Percentiles rank a stretch among this genome's conserved stretches.
Evolutionary conservation across 805 yeast genomes (phyloP).

Genomic region (Saturnispora besseyi): DNA sequence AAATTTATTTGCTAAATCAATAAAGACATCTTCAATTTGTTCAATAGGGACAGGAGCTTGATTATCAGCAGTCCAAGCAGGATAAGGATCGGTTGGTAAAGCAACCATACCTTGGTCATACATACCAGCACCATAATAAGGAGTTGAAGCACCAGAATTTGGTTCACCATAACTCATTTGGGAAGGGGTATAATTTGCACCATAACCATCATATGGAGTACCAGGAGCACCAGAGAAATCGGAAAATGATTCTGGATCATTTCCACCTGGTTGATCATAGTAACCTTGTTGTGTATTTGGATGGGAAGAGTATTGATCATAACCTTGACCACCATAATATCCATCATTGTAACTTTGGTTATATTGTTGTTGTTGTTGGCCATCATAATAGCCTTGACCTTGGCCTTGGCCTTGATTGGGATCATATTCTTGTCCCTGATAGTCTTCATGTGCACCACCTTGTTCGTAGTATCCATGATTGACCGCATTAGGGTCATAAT

Average conservation of each 20-base stretch:
- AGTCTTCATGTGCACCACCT: slow-evolving; percentile 36
- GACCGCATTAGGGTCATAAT: slow-evolving; percentile 35
- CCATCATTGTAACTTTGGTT: slow-evolving; percentile 10
- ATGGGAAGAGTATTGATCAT: slow-evolving; percentile 24
- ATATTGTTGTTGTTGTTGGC: slow-evolving; percentile 16
- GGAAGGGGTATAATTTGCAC: slow-evolving; percentile 57
- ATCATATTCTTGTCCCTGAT: slow-evolving; percentile 40
- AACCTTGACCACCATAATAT: slow-evolving; percentile 15
- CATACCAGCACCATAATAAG: slow-evolving; percentile 42
- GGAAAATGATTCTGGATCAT: slow-evolving; percentile 50
- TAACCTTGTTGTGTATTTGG: slow-evolving; percentile 39
- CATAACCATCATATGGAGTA: slow-evolving; percentile 56
- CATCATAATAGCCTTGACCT: slow-evolving; percentile 29
- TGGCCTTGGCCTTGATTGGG: slow-evolving; percentile 29
- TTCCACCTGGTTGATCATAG: slow-evolving; percentile 42
- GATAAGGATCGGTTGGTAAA: slow-evolving; percentile 86
- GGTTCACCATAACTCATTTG: slow-evolving; percentile 83
- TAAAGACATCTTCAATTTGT: slow-evolving; percentile 80
- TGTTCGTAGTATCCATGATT: slow-evolving; percentile 16
- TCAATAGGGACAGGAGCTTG: slow-evolving; percentile 79
- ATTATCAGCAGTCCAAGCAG: slow-evolving; percentile 98
- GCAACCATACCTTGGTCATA: slow-evolving; percentile 46
- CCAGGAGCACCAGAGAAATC: slow-evolving; percentile 58
- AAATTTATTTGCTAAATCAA: slow-evolving; percentile 72
- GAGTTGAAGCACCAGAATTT: slow-evolving; percentile 91